Percentiles rank a stretch among this genome's conserved stretches.
These are phyloP conservation scores for Fusarium sp. DNA, from an alignment of 2,329 filamentous ascomycete genomes.

Conservation along the genomic window DNA sequence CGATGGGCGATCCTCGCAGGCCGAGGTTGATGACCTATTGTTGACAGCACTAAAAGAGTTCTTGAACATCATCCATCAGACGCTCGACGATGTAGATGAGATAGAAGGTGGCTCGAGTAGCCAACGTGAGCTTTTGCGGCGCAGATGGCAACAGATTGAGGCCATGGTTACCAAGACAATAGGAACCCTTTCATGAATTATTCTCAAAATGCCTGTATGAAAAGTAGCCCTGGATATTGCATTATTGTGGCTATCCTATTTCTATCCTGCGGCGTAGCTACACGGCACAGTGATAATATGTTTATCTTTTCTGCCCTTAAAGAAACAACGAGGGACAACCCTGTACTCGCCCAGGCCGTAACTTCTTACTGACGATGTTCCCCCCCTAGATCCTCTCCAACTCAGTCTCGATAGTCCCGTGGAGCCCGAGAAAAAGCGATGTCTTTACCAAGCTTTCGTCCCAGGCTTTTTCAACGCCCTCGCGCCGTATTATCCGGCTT, in stretches of 20 bases:
- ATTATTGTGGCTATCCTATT: too few relatives aligned
- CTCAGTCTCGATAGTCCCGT: too few relatives aligned
- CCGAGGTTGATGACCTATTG: conserved; percentile 54
- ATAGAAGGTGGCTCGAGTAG: conserved; percentile 47
- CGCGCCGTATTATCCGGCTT: too few relatives aligned
- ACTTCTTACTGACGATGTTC: neutral
- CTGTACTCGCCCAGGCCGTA: too few relatives aligned
- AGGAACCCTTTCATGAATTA: conserved; percentile 30
- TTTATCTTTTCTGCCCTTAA: too few relatives aligned
- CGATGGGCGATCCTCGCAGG: conserved; percentile 61
- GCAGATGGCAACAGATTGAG: conserved; percentile 60
- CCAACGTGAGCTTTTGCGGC: conserved; percentile 55
- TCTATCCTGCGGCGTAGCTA: neutral
- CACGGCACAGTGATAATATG: neutral
- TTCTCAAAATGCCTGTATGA: neutral
- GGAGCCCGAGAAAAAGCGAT: too few relatives aligned
- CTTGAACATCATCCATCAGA: conserved; percentile 48
- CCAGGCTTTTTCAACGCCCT: too few relatives aligned
- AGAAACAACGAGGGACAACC: too few relatives aligned
- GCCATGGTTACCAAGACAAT: conserved; percentile 54
- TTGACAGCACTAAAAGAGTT: conserved; percentile 55
- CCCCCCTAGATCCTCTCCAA: too few relatives aligned
- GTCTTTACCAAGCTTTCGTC: too few relatives aligned
- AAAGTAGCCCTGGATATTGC: too few relatives aligned
- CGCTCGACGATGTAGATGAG: conserved; percentile 49